A percentile compares a stretch with the other conserved stretches of the same genome.
Conservation (phyloP, 257 asterid genomes). For the Plectranthus barbatus region DNA sequence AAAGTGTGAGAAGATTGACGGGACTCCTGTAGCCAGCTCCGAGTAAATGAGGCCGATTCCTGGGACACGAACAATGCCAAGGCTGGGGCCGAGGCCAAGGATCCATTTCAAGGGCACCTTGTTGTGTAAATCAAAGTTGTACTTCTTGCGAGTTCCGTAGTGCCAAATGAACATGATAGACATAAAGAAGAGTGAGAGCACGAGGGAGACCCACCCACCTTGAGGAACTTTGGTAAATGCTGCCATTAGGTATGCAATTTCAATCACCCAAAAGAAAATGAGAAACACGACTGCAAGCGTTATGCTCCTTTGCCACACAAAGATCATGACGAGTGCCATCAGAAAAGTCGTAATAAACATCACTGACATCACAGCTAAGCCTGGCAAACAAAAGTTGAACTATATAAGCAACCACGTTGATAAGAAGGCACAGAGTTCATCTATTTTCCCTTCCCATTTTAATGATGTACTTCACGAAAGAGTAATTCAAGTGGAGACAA, state of each 20-base stretch:
- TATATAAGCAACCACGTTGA: background rate
- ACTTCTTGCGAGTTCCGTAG: conserved; percentile 85
- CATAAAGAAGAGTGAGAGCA: conserved; percentile 62
- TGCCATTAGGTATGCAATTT: conserved; percentile 53
- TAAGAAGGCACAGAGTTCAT: conserved; percentile 5
- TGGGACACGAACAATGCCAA: conserved; percentile 92
- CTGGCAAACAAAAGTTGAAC: conserved; percentile 33
- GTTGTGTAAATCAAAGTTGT: conserved; percentile 82
- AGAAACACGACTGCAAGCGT: conserved; percentile 50
- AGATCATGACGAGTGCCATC: conserved; percentile 75
- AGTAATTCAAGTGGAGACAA: too few relatives aligned
- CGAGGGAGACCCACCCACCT: conserved; percentile 94
- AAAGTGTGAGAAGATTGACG: conserved; percentile 82
- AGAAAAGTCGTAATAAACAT: conserved; percentile 89
- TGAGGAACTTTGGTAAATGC: conserved; percentile 70
- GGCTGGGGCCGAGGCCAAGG: conserved; percentile 83
- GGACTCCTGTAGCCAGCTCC: conserved; percentile 87
- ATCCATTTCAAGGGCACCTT: conserved; percentile 91
- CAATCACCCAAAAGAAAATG: conserved; percentile 58
- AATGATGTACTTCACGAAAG: conserved; percentile 48
- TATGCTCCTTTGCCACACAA: conserved; percentile 71
- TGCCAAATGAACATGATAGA: conserved; percentile 83
- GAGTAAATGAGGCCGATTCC: conserved; percentile 93
- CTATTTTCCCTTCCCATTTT: conserved; percentile 87
- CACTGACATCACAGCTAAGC: conserved; percentile 91